Percentiles rank a stretch among this genome's conserved stretches.
Conservation (phyloP, 768 basidiomycete species). For the Phylloporus arenicola region DNA sequence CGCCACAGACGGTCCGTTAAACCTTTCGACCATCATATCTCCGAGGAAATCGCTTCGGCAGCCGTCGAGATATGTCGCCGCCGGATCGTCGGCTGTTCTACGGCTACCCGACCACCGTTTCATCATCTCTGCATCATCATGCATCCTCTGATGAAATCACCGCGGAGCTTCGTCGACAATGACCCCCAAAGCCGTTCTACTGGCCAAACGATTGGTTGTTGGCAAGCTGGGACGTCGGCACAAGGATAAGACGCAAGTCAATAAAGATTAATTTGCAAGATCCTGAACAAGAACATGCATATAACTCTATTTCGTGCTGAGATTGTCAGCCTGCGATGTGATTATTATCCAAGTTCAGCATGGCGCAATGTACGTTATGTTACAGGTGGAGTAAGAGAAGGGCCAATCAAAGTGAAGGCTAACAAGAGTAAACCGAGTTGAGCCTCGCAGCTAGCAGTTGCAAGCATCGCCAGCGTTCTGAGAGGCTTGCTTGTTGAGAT, state of each 20-base stretch:
- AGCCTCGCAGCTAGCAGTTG: conserved; percentile 54
- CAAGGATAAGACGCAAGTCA: neutral
- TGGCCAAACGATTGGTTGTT: no score
- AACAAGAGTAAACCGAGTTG: conserved; percentile 2
- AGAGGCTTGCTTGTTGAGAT: conserved; percentile 67
- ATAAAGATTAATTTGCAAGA: neutral
- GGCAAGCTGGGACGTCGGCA: neutral
- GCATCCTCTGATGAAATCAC: neutral
- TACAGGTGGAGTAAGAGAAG: conserved; percentile 24
- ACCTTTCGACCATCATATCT: neutral
- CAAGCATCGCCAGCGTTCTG: conserved; percentile 57
- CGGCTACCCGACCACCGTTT: neutral
- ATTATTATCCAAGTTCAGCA: conserved; percentile 28
- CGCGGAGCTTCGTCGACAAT: no score
- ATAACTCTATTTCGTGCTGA: conserved; percentile 7
- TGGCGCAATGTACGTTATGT: conserved; percentile 24
- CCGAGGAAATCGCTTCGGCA: neutral
- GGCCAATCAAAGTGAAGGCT: conserved; percentile 10
- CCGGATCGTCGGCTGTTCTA: neutral
- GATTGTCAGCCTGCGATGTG: conserved; percentile 5
- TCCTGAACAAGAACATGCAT: neutral
- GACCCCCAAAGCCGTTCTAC: neutral
- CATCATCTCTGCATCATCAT: neutral
- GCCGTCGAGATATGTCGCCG: neutral
- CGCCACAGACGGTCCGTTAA: neutral